phyloP scores from a whole-genome alignment of 2,329 filamentous ascomycete genomes.

The Chaetomium sp. region DNA sequence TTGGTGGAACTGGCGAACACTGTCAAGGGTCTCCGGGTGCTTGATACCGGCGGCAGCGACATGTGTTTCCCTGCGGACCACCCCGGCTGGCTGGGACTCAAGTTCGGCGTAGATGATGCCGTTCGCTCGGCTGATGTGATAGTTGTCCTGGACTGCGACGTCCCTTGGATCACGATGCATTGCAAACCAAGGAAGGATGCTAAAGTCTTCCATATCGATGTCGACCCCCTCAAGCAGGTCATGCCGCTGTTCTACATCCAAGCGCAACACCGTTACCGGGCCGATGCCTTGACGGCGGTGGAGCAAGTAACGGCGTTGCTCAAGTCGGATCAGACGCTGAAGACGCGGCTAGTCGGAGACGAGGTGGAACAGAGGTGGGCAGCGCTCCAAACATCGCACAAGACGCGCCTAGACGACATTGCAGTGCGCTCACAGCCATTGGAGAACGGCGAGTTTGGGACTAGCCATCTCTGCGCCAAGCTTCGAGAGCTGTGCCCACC shows the following conservation, averaged over 20 bases:
- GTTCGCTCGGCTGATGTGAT: slow-evolving; percentile 78
- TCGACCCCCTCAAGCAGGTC: slow-evolving; percentile 61
- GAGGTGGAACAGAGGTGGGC: slow-evolving; percentile 41
- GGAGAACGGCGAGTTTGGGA: slow-evolving; percentile 55
- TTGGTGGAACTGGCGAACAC: slow-evolving; percentile 62
- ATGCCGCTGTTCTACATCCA: slow-evolving; percentile 69
- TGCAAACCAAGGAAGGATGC: slow-evolving; percentile 48
- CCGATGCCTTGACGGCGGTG: slow-evolving; percentile 58
- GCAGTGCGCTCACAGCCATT: slow-evolving; percentile 50
- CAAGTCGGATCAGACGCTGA: slow-evolving; percentile 36
- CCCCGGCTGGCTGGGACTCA: slow-evolving; percentile 60
- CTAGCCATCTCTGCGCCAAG: slow-evolving; percentile 37
- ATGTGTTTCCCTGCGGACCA: slow-evolving; percentile 75
- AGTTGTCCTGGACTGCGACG: slow-evolving; percentile 79
- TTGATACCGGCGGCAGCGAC: slow-evolving; percentile 72
- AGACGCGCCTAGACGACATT: slow-evolving; percentile 54
- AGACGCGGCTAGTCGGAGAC: slow-evolving; percentile 34
- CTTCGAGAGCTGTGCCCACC: slow-evolving; percentile 33
- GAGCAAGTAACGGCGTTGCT: slow-evolving; percentile 63
- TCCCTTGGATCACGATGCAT: slow-evolving; percentile 85
- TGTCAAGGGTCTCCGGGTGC: slow-evolving; percentile 61
- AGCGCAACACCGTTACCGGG: slow-evolving; percentile 58
- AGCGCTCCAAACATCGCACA: slow-evolving; percentile 51
- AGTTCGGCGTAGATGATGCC: slow-evolving; percentile 65
- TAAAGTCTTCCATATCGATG: slow-evolving; percentile 57